Percentiles rank a stretch among this genome's conserved stretches.
Evolutionary conservation across 208 protist species (phyloP).

Genomic region (Leptomonas pyrrhocoris): DNA sequence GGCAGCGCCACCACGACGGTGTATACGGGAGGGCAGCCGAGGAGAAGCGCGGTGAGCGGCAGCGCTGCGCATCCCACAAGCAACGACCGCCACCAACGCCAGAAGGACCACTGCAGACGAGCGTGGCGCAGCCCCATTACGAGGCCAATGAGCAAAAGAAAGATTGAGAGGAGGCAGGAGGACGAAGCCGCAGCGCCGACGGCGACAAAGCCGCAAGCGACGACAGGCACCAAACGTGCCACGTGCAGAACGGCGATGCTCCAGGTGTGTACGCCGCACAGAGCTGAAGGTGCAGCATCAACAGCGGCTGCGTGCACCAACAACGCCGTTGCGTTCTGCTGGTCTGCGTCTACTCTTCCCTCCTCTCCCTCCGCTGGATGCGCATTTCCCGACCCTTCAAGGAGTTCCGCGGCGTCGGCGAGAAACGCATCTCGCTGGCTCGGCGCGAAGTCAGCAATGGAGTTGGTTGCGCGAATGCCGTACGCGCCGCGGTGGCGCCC

Average conservation of each 20-base stretch:
- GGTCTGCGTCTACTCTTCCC: not conserved
- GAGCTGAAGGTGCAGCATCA: not conserved
- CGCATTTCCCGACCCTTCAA: not conserved
- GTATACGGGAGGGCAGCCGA: conserved; percentile 10
- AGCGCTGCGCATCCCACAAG: conserved; percentile 10
- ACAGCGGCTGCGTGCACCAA: not conserved
- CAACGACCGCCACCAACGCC: conserved; percentile 29
- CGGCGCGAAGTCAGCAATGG: conserved; percentile 1
- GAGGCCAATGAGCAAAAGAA: conserved; percentile 22
- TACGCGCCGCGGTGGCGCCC: conserved; percentile 7
- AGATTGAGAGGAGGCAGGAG: conserved; percentile 18
- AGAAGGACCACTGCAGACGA: conserved; percentile 29
- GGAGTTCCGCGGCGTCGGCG: conserved; percentile 9
- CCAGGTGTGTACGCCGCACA: not conserved
- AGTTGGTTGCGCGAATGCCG: conserved; percentile 1
- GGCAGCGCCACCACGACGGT: conserved; percentile 19
- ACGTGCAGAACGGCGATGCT: conserved; percentile 7
- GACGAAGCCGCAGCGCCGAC: conserved; percentile 18
- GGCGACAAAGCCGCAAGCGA: conserved; percentile 21
- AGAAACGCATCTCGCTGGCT: conserved; percentile 11
- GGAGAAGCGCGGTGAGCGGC: conserved; percentile 22
- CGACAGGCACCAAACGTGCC: conserved; percentile 12
- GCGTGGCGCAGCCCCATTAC: conserved; percentile 13
- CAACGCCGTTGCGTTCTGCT: not conserved
- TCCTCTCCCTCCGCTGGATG: not conserved